Conservation (phyloP, 1,284 basidiomycete genomes). For the Termitomyces sp. region DNA sequence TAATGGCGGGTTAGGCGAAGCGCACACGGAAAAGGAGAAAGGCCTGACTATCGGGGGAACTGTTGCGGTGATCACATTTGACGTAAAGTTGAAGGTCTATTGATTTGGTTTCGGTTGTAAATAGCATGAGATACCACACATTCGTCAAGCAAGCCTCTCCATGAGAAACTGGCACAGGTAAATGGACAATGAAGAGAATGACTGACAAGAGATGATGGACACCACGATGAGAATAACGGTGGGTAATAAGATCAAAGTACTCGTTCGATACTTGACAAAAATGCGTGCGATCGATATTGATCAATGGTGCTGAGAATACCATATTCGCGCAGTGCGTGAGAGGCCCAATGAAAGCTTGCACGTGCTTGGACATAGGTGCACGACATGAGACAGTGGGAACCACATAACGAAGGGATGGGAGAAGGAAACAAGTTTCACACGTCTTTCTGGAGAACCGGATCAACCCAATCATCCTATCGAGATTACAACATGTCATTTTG, state of each 20-base stretch:
- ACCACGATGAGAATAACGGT: neutral
- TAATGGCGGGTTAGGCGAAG: neutral
- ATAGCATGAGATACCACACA: neutral
- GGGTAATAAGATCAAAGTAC: neutral
- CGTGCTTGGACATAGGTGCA: neutral
- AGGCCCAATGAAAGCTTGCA: neutral
- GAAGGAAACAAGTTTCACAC: constrained; percentile 5
- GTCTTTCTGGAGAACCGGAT: constrained; percentile 3
- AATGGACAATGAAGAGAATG: neutral
- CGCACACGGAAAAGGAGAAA: neutral
- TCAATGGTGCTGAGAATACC: neutral
- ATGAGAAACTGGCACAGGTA: neutral
- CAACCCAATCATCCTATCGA: constrained; percentile 1
- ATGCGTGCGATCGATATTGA: neutral
- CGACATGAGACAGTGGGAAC: constrained; percentile 13
- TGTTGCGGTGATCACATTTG: neutral
- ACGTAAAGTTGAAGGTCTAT: too few relatives aligned
- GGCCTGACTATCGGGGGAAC: neutral
- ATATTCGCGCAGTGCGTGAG: neutral
- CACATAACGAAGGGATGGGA: constrained; percentile 3
- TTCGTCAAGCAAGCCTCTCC: neutral
- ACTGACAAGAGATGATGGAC: neutral
- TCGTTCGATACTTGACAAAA: neutral
- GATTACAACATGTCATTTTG: neutral
- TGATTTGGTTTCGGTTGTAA: neutral